A percentile compares a stretch with the other conserved stretches of the same genome.
phyloP scores from a whole-genome alignment of 1,284 basidiomycete genomes.

The Tausonia pullulans region DNA sequence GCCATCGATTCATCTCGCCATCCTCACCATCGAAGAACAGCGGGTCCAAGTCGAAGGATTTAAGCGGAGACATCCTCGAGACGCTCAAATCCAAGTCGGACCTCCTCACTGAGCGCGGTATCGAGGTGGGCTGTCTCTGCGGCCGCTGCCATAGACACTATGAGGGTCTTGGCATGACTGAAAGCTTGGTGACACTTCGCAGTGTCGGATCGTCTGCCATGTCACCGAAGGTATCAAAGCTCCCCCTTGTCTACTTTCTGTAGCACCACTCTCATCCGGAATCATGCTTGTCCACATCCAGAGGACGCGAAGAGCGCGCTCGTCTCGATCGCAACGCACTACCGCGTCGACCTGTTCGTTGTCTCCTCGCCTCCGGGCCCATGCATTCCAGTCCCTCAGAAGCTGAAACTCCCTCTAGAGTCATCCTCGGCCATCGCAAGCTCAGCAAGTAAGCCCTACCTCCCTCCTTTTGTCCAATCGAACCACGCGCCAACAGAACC shows the following conservation, averaged over 20 bases:
- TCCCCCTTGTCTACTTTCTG: neutral
- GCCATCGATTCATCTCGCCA: no score
- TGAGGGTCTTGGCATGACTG: neutral
- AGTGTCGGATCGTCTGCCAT: neutral
- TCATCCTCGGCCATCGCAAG: neutral
- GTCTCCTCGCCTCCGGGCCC: no score
- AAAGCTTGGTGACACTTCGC: neutral
- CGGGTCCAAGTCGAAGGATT: no score
- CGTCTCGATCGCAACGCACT: neutral
- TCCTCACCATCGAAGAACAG: no score
- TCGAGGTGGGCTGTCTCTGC: neutral
- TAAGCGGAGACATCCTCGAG: neutral
- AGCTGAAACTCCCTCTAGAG: no score
- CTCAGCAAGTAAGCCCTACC: neutral
- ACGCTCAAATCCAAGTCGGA: neutral
- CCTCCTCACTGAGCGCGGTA: neutral
- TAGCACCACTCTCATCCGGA: neutral
- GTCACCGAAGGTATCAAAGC: neutral
- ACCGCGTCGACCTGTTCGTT: neutral
- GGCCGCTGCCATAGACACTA: neutral
- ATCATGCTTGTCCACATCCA: neutral
- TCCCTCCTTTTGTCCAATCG: neutral
- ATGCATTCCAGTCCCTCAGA: no score
- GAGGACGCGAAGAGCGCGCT: neutral
- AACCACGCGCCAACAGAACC: neutral